A percentile compares a stretch with the other conserved stretches of the same genome.
Conservation (phyloP, 2,329 filamentous ascomycete species). For the Trichoderma arundinaceum region DNA sequence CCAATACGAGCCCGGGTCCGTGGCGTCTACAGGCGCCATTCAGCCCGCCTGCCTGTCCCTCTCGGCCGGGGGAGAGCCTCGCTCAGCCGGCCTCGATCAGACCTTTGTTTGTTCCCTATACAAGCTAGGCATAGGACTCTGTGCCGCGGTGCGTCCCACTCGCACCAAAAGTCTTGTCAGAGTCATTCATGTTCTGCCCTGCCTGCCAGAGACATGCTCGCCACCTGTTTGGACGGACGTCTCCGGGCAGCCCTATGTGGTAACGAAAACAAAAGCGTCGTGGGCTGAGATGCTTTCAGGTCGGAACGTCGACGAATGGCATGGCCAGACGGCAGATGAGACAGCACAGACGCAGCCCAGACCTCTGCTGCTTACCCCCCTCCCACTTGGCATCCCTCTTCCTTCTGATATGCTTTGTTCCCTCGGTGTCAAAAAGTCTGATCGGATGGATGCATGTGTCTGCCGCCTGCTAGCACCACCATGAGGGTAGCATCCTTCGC, state of each 20-base stretch:
- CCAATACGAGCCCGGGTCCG: neutral
- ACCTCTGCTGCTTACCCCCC: conserved; percentile 1
- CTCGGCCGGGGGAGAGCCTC: neutral
- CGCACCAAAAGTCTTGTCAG: no score
- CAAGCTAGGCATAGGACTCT: neutral
- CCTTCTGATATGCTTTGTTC: conserved; percentile 3
- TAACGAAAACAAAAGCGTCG: neutral
- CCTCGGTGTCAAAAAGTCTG: neutral
- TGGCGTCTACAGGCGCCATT: conserved; percentile 22
- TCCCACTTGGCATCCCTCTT: neutral
- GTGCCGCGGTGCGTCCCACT: no score
- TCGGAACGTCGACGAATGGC: conserved; percentile 15
- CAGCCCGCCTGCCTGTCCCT: neutral
- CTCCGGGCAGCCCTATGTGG: conserved; percentile 2
- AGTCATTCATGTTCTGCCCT: no score
- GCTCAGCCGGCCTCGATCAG: conserved; percentile 9
- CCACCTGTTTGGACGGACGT: conserved; percentile 1
- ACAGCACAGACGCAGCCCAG: neutral
- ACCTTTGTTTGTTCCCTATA: neutral
- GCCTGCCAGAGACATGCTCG: neutral
- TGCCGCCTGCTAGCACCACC: conserved; percentile 10
- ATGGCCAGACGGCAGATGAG: neutral
- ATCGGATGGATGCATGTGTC: conserved; percentile 13
- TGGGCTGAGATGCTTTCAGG: conserved; percentile 15
- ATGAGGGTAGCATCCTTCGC: conserved; percentile 26